Base-by-base conservation (phyloP, 164 flowering plant genomes). In the Vitis riparia region DNA sequence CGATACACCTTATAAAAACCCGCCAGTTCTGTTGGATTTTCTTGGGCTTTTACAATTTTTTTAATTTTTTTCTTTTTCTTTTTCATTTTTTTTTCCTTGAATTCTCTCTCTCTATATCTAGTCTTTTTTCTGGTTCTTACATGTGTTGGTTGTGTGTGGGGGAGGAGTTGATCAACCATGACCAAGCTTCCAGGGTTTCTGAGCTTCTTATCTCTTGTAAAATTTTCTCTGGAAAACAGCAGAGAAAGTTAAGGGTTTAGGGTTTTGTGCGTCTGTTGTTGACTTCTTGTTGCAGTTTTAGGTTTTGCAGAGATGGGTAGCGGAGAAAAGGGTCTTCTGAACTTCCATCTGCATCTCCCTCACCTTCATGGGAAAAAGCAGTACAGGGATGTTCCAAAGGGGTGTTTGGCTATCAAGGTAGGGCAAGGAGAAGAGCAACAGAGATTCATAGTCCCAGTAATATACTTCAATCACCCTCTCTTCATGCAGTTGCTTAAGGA, bases 381-480 rank as follows among this genome's bases (percentile, higher is more conserved):
- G 13, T 65, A 56, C 15, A 76, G 69, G 69, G 89, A 77, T 56
- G 78, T 89, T 5, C 92, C 94, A 14, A 89, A 88, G 64, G 93
- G 93, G 59, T 89, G 81, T 70, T 72, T 89, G 73, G 93, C 97
- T 9, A 77, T 91, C 55, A 82, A 84, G 70, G 97, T 91, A 15
- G 93, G 91, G 7, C 78, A 81, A 51, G 87, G 79, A 8, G 86
- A 81, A 51, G 88, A 87, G 71, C 87, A 84, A 55, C 84, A 85
- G 79, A 83, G 92, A 68, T 83, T 88, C 70, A 82, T 89, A 8
- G 83, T 91, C 11, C 97, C 97, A 3, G 86, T 91, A 17, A 67
- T 79, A 5, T 91, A 89, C 63, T 82, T 89, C 68, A 89, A 91
- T 29, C 97, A 91, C 62, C 94, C 94, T 3, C 77, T 87, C 51